Conservation (phyloP, 2,329 filamentous ascomycete species). For the Verticillium alfalfae region DNA sequence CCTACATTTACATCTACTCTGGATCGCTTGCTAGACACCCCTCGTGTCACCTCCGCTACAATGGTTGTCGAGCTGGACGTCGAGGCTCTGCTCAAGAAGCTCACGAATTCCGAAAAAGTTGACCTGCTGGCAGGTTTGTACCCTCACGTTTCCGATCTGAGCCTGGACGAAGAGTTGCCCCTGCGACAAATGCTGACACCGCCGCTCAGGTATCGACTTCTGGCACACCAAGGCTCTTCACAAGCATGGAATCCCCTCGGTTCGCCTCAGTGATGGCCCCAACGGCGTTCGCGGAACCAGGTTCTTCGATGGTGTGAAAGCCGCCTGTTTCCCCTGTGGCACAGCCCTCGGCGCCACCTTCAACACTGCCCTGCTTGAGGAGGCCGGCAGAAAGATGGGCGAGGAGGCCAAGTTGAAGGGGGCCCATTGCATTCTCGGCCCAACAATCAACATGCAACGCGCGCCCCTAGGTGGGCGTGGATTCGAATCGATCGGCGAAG, state of each 20-base stretch:
- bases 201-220: slow-evolving; percentile 53
- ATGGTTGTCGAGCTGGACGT: slow-evolving; percentile 45
- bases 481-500: slow-evolving; percentile 55
- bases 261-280: slow-evolving; percentile 63
- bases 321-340: slow-evolving; percentile 57
- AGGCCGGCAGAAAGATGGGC: slow-evolving; percentile 45
- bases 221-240: slow-evolving; percentile 63
- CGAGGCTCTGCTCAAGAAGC: slow-evolving; percentile 48
- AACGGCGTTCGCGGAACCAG: slow-evolving; percentile 64
- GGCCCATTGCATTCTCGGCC: slow-evolving; percentile 53
- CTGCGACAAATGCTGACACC: neutral
- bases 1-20: neutral
- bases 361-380: slow-evolving; percentile 45
- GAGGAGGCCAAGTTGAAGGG: slow-evolving; percentile 50
- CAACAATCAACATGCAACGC: slow-evolving; percentile 57
- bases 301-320: slow-evolving; percentile 59
- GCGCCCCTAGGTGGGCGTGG: slow-evolving; percentile 54
- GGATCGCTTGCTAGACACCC: neutral
- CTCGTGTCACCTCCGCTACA: neutral
- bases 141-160: neutral
- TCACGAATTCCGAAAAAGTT: slow-evolving; percentile 46
- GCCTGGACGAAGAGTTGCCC: neutral
- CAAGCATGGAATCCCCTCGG: slow-evolving; percentile 54
- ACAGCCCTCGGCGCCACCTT: slow-evolving; percentile 54
- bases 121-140: slow-evolving; percentile 43